Evolutionary conservation across 768 basidiomycete genomes (phyloP).

Genomic region (Gautieria morchelliformis): DNA sequence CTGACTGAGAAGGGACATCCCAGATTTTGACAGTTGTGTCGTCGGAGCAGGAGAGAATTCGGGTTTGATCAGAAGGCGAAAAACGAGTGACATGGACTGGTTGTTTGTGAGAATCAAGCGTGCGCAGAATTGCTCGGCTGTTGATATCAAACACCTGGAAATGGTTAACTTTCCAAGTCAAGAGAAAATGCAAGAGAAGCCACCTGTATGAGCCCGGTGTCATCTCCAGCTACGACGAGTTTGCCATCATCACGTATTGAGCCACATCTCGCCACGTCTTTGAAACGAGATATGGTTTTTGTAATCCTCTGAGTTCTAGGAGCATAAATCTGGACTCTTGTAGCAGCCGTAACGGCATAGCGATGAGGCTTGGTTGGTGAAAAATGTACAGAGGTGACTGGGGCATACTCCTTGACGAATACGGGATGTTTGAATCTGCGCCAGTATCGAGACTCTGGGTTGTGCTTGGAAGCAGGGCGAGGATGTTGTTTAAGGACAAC

Average conservation of each 20-base stretch:
- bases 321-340: constrained; percentile 90
- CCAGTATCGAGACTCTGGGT: constrained; percentile 76
- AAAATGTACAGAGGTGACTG: constrained; percentile 92
- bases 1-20: constrained; percentile 87
- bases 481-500: constrained; percentile 52
- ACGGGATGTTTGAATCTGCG: constrained; percentile 82
- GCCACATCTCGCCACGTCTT: constrained; percentile 87
- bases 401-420: constrained; percentile 95
- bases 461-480: constrained; percentile 51
- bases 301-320: constrained; percentile 93
- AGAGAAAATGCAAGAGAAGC: constrained; percentile 2
- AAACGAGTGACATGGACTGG: constrained; percentile 94
- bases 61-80: constrained; percentile 69
- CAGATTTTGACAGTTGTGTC: constrained; percentile 90
- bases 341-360: constrained; percentile 92
- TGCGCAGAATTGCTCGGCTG: constrained; percentile 86
- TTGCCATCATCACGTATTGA: constrained; percentile 89
- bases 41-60: constrained; percentile 90
- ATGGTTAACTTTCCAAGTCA: neutral
- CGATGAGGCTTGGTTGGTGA: constrained; percentile 78
- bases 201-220: constrained; percentile 80
- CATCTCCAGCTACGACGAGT: constrained; percentile 90
- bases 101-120: constrained; percentile 89
- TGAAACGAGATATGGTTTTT: constrained; percentile 95
- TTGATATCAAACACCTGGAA: constrained; percentile 83